A percentile compares a stretch with the other conserved stretches of the same genome.
Evolutionary conservation across 352 stramenopile species (phyloP).

Genomic region (Globisporangium polare): DNA sequence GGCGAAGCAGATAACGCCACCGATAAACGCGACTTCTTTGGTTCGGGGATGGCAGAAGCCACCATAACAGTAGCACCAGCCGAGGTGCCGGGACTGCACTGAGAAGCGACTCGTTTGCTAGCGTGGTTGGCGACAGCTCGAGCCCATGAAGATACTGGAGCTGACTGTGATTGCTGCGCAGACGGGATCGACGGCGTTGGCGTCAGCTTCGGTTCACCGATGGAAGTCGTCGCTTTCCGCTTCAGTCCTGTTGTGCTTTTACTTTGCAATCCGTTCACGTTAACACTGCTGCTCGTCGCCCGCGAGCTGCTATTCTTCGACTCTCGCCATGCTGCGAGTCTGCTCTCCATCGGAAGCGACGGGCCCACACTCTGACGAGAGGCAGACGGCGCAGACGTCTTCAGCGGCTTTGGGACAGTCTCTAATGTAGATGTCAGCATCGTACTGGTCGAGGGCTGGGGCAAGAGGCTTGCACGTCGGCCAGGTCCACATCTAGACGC

Average conservation of each 20-base stretch:
- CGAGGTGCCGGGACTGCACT: not conserved
- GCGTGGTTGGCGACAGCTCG: not conserved
- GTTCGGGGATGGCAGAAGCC: not conserved
- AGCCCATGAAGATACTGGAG: not conserved
- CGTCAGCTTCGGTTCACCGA: conserved; percentile 6
- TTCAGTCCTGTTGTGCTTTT: not conserved
- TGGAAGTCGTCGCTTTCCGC: conserved; percentile 8
- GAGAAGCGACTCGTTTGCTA: conserved; percentile 1
- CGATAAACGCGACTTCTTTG: conserved; percentile 2
- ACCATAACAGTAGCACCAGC: not conserved
- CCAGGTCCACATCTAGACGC: not conserved
- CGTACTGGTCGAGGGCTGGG: not conserved
- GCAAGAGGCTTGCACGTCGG: not conserved
- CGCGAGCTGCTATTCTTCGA: not conserved
- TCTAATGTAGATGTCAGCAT: not conserved
- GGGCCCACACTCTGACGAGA: not conserved
- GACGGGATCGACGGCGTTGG: not conserved
- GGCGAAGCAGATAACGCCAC: not conserved
- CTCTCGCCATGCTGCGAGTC: conserved; percentile 12
- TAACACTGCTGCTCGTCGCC: not conserved
- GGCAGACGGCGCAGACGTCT: not conserved
- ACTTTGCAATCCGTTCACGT: not conserved
- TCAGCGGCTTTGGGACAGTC: not conserved
- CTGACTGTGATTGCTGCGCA: not conserved
- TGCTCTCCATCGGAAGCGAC: conserved; percentile 14